Conservation (phyloP, 768 basidiomycete species). For the Ephemerocybe angulata region DNA sequence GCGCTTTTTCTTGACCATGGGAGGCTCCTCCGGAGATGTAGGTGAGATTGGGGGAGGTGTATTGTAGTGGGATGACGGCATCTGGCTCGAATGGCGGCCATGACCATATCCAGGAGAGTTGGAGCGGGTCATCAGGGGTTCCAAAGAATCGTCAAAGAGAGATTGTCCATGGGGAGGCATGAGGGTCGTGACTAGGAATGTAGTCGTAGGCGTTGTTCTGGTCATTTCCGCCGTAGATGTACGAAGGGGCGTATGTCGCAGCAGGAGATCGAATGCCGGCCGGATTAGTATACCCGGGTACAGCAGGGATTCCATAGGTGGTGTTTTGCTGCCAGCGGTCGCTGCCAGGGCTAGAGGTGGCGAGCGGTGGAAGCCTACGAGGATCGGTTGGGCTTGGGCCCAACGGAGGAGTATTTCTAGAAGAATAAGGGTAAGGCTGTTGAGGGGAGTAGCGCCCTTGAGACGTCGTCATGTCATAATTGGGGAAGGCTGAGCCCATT, state of each 20-base stretch:
- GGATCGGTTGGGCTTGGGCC: slow-evolving; percentile 47
- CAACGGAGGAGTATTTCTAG: slow-evolving; percentile 44
- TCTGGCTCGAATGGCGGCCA: slow-evolving; percentile 32
- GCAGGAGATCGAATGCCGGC: slow-evolving; percentile 61
- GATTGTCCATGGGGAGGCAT: slow-evolving; percentile 24
- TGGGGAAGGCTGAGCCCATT: slow-evolving; percentile 42
- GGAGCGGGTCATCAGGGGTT: slow-evolving; percentile 34
- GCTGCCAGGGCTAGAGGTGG: slow-evolving; percentile 41
- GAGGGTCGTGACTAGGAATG: slow-evolving; percentile 32
- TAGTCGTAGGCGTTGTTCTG: slow-evolving; percentile 41
- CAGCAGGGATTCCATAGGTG: slow-evolving; percentile 30
- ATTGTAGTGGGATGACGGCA: slow-evolving; percentile 45
- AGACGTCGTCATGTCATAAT: slow-evolving; percentile 44
- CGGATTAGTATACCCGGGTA: slow-evolving; percentile 26
- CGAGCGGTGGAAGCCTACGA: slow-evolving; percentile 58
- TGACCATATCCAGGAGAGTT: slow-evolving; percentile 45
- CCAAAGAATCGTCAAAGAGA: slow-evolving; percentile 29
- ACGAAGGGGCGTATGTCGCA: slow-evolving; percentile 56
- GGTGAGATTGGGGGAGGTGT: slow-evolving; percentile 49
- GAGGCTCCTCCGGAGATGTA: slow-evolving; percentile 54
- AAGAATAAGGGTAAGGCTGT: slow-evolving; percentile 44
- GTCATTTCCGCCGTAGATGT: slow-evolving; percentile 43
- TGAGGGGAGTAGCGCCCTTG: slow-evolving; percentile 53
- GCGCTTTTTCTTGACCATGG: slow-evolving; percentile 84
- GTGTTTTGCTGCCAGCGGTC: slow-evolving; percentile 46